These are phyloP conservation scores for Pseudopyrenochaeta lycopersici DNA, from an alignment of 2,329 filamentous ascomycete species.

Conservation along the genomic window DNA sequence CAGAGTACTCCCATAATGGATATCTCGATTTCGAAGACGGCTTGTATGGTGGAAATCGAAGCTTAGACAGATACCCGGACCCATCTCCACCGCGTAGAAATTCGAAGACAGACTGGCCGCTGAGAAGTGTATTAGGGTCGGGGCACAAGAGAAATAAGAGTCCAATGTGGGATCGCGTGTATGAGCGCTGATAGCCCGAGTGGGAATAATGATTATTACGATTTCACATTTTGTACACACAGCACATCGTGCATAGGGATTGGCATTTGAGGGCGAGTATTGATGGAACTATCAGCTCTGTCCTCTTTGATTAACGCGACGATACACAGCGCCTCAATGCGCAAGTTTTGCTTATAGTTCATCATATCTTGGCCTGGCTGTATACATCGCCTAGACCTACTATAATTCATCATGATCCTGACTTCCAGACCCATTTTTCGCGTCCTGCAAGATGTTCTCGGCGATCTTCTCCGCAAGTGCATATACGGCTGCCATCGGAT, in stretches of 20 bases:
- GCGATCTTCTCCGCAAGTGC: conserved; percentile 42
- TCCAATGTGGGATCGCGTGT: conserved; percentile 45
- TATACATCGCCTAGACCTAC: background rate
- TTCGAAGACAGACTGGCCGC: conserved; percentile 42
- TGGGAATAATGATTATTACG: conserved; percentile 10
- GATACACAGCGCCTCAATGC: conserved; percentile 1
- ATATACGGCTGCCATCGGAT: conserved; percentile 41
- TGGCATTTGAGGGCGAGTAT: background rate
- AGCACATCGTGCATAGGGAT: background rate
- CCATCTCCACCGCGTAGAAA: conserved; percentile 19
- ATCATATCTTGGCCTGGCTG: background rate
- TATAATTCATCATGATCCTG: background rate
- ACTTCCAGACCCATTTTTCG: background rate
- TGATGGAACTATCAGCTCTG: background rate
- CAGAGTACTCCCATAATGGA: conserved; percentile 29
- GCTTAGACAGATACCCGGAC: conserved; percentile 36
- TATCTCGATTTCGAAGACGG: conserved; percentile 37
- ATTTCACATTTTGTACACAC: background rate
- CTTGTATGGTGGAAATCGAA: conserved; percentile 40
- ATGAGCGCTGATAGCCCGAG: conserved; percentile 25
- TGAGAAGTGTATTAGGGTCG: conserved; percentile 30
- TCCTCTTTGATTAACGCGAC: background rate
- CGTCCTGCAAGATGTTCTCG: conserved; percentile 20
- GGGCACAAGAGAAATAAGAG: conserved; percentile 31
- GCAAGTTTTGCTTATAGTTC: background rate